Conservation (phyloP, 306 rosid genomes). For the Cucurbita ficifolia region DNA sequence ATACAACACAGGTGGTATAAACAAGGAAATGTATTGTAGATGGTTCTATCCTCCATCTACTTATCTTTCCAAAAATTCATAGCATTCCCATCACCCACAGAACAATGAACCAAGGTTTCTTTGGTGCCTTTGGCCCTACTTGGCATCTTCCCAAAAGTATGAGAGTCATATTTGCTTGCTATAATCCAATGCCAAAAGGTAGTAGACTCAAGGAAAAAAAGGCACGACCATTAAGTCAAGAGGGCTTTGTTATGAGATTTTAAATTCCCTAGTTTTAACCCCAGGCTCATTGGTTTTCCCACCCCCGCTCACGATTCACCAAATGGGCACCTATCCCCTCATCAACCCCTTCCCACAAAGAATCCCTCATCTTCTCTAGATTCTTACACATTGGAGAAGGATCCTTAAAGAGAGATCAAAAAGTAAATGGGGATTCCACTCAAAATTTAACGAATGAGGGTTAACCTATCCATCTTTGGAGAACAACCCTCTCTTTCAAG, state of each 20-base stretch:
- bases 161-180: neutral
- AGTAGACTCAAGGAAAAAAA: neutral
- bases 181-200: neutral
- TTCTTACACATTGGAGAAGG: neutral
- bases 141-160: neutral
- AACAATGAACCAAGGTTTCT: neutral
- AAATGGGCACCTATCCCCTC: too few species aligned
- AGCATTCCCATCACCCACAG: neutral
- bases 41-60: neutral
- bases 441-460: neutral
- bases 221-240: neutral
- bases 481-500: neutral
- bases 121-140: neutral
- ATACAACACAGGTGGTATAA: neutral
- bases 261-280: neutral
- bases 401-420: neutral
- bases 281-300: neutral
- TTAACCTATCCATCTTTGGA: too few species aligned
- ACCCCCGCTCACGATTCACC: too few species aligned
- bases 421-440: neutral
- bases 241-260: neutral
- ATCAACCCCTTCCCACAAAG: too few species aligned
- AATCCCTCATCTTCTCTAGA: too few species aligned
- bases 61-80: too few species aligned
- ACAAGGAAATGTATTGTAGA: neutral